A percentile compares a stretch with the other conserved stretches of the same genome.
Conservation (phyloP, 345 rosid genomes). For the Lepidium sativum region DNA sequence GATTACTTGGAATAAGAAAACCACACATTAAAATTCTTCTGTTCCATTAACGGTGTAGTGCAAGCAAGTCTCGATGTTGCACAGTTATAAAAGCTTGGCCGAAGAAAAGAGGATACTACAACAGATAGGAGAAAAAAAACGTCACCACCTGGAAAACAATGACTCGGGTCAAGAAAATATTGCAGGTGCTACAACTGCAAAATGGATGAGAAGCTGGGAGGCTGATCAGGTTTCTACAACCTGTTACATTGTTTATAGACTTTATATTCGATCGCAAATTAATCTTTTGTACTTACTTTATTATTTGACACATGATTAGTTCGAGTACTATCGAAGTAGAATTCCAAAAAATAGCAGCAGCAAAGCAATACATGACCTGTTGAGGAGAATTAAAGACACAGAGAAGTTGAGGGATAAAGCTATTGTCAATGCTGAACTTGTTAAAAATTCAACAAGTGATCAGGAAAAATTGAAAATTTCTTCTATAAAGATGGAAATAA, state of each 20-base stretch:
- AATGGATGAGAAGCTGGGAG: not conserved
- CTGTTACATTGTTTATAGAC: not conserved
- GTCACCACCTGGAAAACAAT: not conserved
- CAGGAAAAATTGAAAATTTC: not conserved
- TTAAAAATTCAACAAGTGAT: not conserved
- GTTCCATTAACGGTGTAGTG: not conserved
- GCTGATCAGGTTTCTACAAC: not conserved
- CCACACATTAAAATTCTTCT: not conserved
- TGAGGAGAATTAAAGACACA: not conserved
- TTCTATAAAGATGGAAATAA: not conserved
- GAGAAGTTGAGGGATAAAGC: not conserved
- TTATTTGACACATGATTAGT: not conserved
- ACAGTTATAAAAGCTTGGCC: not conserved
- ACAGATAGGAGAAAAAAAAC: not conserved
- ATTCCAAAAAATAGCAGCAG: conserved; percentile 5
- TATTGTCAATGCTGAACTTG: not conserved
- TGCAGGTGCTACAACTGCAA: no score
- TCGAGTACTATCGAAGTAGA: not conserved
- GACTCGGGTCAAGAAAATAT: not conserved
- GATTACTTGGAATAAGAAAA: not conserved
- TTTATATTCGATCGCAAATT: not conserved
- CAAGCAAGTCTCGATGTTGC: not conserved
- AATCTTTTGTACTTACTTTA: not conserved
- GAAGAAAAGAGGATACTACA: not conserved
- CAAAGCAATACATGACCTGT: conserved; percentile 5